Percentiles rank a stretch among this genome's conserved stretches.
phyloP scores from a whole-genome alignment of 495 filamentous ascomycete genomes.

The Penicillium goetzii region DNA sequence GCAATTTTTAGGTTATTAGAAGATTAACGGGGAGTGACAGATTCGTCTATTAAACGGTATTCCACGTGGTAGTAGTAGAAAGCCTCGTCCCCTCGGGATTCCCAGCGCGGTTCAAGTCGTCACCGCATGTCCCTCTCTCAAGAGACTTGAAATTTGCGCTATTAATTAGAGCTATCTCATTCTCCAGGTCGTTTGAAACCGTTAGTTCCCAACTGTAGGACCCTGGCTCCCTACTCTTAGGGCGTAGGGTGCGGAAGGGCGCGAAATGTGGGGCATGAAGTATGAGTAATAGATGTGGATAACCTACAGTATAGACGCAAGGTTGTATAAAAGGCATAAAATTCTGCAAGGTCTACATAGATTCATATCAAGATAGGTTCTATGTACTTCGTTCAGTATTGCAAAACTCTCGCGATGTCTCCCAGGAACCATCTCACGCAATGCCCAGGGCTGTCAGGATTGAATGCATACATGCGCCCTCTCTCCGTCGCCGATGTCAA shows the following conservation, averaged over 20 bases:
- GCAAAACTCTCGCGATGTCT: neutral
- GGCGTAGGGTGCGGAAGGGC: constrained; percentile 8
- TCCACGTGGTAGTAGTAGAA: too few relatives aligned
- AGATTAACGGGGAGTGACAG: too few relatives aligned
- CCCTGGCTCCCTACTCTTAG: neutral
- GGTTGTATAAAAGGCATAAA: neutral
- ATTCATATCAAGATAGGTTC: neutral
- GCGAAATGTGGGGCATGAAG: neutral
- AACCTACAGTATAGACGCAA: neutral
- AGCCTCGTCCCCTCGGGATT: too few relatives aligned
- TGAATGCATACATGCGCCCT: constrained; percentile 19
- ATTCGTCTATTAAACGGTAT: too few relatives aligned
- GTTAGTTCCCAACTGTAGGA: neutral
- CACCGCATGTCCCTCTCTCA: too few relatives aligned
- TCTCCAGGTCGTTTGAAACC: too few relatives aligned
- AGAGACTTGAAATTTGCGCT: too few relatives aligned
- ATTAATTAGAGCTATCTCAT: too few relatives aligned
- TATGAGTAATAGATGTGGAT: constrained; percentile 1
- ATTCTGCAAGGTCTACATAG: neutral
- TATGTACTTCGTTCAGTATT: neutral
- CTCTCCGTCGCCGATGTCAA: constrained; percentile 24
- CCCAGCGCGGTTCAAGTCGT: too few relatives aligned
- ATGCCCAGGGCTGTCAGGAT: constrained; percentile 4
- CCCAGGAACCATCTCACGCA: neutral
- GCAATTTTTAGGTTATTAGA: too few relatives aligned